Conservation (phyloP, 140 eudicot species). For the Bidens hawaiensis region DNA sequence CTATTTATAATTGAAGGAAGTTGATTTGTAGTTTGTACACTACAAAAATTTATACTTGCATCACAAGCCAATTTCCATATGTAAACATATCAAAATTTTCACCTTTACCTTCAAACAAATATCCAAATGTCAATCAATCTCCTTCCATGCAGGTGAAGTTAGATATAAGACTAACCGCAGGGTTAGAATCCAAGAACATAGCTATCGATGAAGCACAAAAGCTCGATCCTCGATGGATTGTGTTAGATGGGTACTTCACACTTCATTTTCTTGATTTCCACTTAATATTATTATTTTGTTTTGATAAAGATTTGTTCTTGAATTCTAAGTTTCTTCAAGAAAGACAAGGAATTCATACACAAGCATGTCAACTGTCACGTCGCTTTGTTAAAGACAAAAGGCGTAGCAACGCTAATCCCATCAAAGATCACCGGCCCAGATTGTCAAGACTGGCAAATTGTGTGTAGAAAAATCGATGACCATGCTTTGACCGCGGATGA, state of each 20-base stretch:
- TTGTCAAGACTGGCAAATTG: conserved; percentile 29
- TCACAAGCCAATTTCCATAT: not conserved
- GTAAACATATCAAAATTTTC: not conserved
- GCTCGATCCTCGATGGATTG: conserved; percentile 48
- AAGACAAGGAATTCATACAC: conserved; percentile 42
- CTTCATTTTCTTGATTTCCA: conserved; percentile 1
- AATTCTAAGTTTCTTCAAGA: conserved; percentile 35
- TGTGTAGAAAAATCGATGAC: conserved; percentile 24
- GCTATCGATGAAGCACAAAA: conserved; percentile 42
- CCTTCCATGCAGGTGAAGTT: conserved; percentile 38
- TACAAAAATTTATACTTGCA: not conserved
- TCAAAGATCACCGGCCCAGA: conserved; percentile 36
- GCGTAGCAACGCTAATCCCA: conserved; percentile 43
- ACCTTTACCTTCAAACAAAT: not conserved
- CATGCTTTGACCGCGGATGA: conserved; percentile 11
- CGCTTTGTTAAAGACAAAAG: conserved; percentile 44
- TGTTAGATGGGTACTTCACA: conserved; percentile 41
- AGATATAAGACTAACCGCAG: conserved; percentile 49
- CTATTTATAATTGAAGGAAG: not conserved
- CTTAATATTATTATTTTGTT: not conserved
- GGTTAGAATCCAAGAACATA: conserved; percentile 37
- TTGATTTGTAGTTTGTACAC: not conserved
- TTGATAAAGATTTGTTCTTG: conserved; percentile 8
- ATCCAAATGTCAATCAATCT: not conserved
- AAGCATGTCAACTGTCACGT: conserved; percentile 43